Conservation (phyloP, 768 basidiomycete genomes). For the Naganishia kalamii region DNA sequence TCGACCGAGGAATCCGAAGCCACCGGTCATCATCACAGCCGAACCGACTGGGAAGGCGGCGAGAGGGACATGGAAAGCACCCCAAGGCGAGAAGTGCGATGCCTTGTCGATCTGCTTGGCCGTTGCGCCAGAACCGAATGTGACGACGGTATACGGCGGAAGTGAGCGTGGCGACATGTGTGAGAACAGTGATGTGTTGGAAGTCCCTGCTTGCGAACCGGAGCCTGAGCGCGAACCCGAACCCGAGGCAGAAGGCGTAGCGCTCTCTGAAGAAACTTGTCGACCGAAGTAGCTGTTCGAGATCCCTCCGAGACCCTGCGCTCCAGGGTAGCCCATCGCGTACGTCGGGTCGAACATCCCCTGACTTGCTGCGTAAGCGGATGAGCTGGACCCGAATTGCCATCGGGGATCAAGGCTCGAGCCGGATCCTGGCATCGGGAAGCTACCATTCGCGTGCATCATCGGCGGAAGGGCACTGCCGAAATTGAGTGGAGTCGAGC, state of each 20-base stretch:
- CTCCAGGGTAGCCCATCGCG: constrained; percentile 7
- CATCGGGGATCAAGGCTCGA: not conserved
- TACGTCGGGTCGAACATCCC: constrained; percentile 6
- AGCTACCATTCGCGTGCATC: not conserved
- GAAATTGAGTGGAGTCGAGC: constrained; percentile 4
- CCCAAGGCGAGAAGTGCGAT: constrained; percentile 53
- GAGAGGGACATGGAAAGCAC: constrained; percentile 43
- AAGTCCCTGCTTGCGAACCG: not conserved
- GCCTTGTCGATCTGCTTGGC: constrained; percentile 78
- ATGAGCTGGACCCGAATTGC: constrained; percentile 2
- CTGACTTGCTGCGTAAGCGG: not conserved
- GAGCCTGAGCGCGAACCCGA: not conserved
- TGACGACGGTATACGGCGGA: constrained; percentile 62
- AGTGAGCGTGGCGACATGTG: constrained; percentile 10
- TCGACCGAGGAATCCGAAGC: constrained; percentile 81
- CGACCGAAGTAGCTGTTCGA: constrained; percentile 11
- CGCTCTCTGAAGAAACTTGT: not conserved
- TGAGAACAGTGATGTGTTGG: not conserved
- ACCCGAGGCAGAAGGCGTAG: not conserved
- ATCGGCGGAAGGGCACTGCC: constrained; percentile 5
- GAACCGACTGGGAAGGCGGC: constrained; percentile 48
- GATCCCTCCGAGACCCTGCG: not conserved
- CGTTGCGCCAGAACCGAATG: constrained; percentile 76
- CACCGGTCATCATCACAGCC: constrained; percentile 54
- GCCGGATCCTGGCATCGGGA: not conserved